A percentile compares a stretch with the other conserved stretches of the same genome.
Conservation (phyloP, 75 land plant species). For the Ceratopteris richardii region DNA sequence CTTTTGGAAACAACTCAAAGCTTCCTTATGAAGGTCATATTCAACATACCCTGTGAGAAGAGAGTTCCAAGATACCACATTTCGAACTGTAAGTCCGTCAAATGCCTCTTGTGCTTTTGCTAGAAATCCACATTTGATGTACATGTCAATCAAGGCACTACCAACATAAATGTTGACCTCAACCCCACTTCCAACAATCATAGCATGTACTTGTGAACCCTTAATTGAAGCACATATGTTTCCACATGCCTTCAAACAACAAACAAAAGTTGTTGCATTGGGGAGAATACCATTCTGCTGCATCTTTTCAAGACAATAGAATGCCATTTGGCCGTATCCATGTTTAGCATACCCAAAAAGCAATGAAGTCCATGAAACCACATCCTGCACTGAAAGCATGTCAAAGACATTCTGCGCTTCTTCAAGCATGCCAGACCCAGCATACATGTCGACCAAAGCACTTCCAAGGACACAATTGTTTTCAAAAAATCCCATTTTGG, state of each 20-base stretch:
- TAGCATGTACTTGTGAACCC: slow-evolving; percentile 10
- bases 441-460: slow-evolving; percentile 57
- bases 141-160: slow-evolving; percentile 21
- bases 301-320: slow-evolving; percentile 9
- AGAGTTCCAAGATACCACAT: slow-evolving; percentile 19
- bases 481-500: slow-evolving; percentile 8
- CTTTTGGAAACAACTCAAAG: slow-evolving; percentile 4
- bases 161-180: slow-evolving; percentile 10
- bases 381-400: slow-evolving; percentile 34
- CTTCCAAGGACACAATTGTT: slow-evolving; percentile 36
- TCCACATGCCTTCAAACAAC: slow-evolving; percentile 17
- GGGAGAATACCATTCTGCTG: slow-evolving; percentile 6
- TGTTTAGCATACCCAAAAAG: slow-evolving; percentile 36
- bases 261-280: slow-evolving; percentile 8
- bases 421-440: slow-evolving; percentile 35
- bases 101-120: slow-evolving; percentile 11
- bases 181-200: not conserved
- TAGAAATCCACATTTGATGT: slow-evolving; percentile 19
- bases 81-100: slow-evolving; percentile 2
- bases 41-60: slow-evolving; percentile 15
- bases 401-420: slow-evolving; percentile 39
- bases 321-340: slow-evolving; percentile 10
- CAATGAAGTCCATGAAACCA: slow-evolving; percentile 72
- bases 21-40: slow-evolving; percentile 16
- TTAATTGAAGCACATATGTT: slow-evolving; percentile 6